Evolutionary conservation across 2,329 filamentous ascomycete species (phyloP), one percentile per base, ranked within the genome.

Genomic region (Fusarium subtropicale): DNA sequence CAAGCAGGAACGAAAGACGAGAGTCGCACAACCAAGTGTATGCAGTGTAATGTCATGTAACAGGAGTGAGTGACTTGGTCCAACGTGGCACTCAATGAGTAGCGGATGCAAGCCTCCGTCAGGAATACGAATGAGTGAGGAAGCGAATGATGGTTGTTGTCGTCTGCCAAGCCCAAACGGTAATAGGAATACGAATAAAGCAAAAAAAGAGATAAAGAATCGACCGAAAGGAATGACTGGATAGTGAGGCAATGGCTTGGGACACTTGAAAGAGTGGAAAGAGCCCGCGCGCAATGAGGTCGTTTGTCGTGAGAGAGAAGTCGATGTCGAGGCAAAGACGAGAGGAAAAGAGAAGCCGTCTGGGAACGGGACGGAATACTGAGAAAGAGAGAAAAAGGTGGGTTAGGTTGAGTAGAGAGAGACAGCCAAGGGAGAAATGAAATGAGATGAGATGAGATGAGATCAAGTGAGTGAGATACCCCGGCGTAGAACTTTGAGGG

Each of bases 231-330:
- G 62, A 66, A 47, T 60, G 62, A 64, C 60, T 65, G 34, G n/a
- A 56, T 53, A 38, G 52, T 44, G 42, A 63, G 66, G 22, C 28
- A 24, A 39, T 44, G 50, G 26, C 41, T 48, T 34, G 51, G 67
- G 54, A 64, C 54, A 64, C 67, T 64, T 68, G 64, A 71, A 46
- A 65, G 68, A 71, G 68, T 71, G 67, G 64, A 26, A 69, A 71
- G 67, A 62, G 67, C 39, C 67, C 67, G 30, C 28, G 34, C 31
- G 41, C 38, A 57, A 44, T 41, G 62, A 53, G 45, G 38, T 62
- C 47, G 52, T 71, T 51, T 42, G 55, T 64, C 51, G 67, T 51
- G 47, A 69, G 46, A 68, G 47, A 51, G 36, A 24, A 44, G 51
- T 41, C 20, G n/a, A 48, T 33, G 30, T 28, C 34, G 47, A 47